Evolutionary conservation across 345 rosid species (phyloP).

Genomic region (Gossypium longicalyx): DNA sequence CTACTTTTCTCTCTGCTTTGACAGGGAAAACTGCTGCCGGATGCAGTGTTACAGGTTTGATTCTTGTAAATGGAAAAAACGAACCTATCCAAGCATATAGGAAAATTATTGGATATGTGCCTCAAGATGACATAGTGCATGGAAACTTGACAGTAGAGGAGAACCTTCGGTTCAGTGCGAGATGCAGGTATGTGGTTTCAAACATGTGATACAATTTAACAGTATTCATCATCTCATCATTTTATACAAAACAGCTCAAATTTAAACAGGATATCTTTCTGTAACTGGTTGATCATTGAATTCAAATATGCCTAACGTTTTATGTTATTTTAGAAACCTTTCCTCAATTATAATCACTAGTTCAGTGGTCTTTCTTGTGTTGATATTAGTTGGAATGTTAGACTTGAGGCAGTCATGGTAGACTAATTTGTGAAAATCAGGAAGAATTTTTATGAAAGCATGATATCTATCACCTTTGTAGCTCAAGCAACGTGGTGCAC

Average conservation of each 20-base stretch:
- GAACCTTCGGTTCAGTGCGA: slow-evolving; percentile 82
- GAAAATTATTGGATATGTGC: slow-evolving; percentile 85
- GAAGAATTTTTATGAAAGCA: neutral
- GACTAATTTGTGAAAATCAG: neutral
- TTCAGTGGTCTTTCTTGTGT: neutral
- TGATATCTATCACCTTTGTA: neutral
- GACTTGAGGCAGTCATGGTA: neutral
- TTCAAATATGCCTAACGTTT: neutral
- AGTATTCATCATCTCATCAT: slow-evolving; percentile 1
- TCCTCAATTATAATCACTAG: neutral
- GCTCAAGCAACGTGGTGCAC: neutral
- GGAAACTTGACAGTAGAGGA: slow-evolving; percentile 93
- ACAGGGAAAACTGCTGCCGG: slow-evolving; percentile 67
- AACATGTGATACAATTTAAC: neutral
- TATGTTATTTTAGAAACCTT: neutral
- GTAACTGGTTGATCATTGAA: neutral
- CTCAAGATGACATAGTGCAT: slow-evolving; percentile 93
- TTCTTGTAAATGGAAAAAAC: slow-evolving; percentile 72
- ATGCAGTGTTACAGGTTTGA: slow-evolving; percentile 54
- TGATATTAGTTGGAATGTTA: neutral
- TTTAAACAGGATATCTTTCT: neutral
- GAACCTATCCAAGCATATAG: slow-evolving; percentile 67
- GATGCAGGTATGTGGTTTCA: slow-evolving; percentile 60
- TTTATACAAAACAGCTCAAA: neutral
- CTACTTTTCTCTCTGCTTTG: slow-evolving; percentile 85